Base-by-base conservation (phyloP, 2,329 filamentous ascomycete species). In the Colletotrichum endophyticum region DNA sequence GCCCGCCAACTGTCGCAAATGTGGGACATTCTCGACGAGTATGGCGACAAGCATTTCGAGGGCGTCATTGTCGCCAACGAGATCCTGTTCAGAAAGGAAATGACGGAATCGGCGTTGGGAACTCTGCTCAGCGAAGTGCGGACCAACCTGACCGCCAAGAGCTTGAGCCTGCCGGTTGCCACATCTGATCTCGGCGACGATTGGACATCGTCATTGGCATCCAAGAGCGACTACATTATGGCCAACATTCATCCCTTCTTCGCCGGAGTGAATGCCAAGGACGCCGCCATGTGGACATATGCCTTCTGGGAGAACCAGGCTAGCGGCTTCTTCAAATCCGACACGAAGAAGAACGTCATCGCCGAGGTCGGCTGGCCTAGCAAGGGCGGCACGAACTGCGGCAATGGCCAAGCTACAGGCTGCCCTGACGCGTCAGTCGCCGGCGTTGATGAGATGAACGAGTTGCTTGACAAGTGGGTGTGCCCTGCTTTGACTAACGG, bases 241-340 rank as follows among this genome's bases (percentile, higher is more conserved):
- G 94, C 95, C 80, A 99, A 99, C 34, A 95, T 99, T 71, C 97
- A 99, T 83, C 96, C 97, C 0, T 98, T 99, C 89, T 99, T 99
- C 82, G 94, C 93, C 0, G 96, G 96, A 63, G 92, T 95, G 15
- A 87, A 90, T 1, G 93, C 92, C 3, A 87, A 91, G 3, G 83
- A 90, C 2, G 95, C 95, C 0, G 93, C 96, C 0, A 86, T 83
- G 9, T 99, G 96, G 96, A 98, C 96, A 0, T 95, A 89, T 86
- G 85, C 85, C 19, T 99, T 98, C 86, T 99, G 96, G 94, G 86
- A 94, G 61, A 87, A 85, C 12, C 89, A 96, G 73, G 93, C 96
- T 79, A 90, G 92, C 0, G 78, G 84, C 0, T 90, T 95, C 76
- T 95, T 93, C 77, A 91, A 93, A 84, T 85, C 87, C 0, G 92